A percentile compares a stretch with the other conserved stretches of the same genome.
Conservation (phyloP, 257 asterid species). For the Solanum clarkiae region DNA sequence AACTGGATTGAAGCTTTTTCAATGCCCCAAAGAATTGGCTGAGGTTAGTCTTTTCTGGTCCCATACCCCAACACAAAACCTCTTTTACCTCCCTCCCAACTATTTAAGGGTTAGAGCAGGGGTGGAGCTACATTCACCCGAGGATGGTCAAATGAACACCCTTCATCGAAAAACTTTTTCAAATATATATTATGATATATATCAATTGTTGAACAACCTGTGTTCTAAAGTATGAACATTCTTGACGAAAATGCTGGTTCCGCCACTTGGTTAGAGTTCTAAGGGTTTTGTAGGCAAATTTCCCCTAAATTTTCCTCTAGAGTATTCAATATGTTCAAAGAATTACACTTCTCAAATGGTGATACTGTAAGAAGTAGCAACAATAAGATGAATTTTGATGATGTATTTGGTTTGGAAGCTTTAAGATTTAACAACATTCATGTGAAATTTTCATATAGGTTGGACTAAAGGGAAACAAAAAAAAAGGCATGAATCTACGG, state of each 20-base stretch:
- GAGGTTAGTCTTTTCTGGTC: conserved; percentile 35
- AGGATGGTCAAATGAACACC: too few relatives aligned
- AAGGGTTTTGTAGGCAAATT: neutral
- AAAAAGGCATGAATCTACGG: neutral
- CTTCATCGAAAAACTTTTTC: too few relatives aligned
- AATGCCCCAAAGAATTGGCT: conserved; percentile 76
- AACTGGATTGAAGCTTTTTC: conserved; percentile 70
- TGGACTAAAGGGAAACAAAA: neutral
- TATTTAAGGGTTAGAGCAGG: neutral
- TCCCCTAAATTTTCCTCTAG: neutral
- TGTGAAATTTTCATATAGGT: neutral
- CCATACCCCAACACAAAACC: neutral
- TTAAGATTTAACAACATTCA: neutral
- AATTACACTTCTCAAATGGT: neutral
- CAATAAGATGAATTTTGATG: neutral
- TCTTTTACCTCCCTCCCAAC: neutral
- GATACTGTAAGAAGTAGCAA: neutral
- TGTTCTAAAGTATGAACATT: too few relatives aligned
- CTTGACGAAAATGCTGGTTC: too few relatives aligned
- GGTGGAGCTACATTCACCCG: too few relatives aligned
- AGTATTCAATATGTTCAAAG: neutral
- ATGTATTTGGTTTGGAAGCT: neutral
- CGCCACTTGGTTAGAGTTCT: neutral
- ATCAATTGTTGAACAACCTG: too few relatives aligned
- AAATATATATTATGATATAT: too few relatives aligned